Evolutionary conservation across 2,329 filamentous ascomycete genomes (phyloP).

Genomic region (Pleomassaria siparia): DNA sequence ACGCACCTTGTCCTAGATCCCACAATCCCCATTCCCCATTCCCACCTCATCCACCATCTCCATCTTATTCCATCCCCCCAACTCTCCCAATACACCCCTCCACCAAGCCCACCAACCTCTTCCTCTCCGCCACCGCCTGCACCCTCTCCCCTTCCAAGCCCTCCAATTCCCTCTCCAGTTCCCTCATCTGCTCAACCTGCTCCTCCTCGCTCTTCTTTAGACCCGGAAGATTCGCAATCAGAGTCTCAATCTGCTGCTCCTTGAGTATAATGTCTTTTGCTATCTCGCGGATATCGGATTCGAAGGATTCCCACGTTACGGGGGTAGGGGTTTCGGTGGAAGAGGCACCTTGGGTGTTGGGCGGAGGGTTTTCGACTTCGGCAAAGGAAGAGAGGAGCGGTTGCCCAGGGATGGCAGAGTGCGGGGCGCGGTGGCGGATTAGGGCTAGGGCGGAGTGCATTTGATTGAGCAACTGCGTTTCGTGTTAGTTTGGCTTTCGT

Average conservation of each 20-base stretch:
- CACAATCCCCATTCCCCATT: neutral
- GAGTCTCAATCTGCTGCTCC: constrained; percentile 78
- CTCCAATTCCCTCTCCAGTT: constrained; percentile 47
- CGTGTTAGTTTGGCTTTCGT: neutral
- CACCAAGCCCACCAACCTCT: constrained; percentile 47
- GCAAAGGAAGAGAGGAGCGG: constrained; percentile 39
- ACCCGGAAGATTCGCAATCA: constrained; percentile 75
- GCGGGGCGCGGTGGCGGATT: constrained; percentile 46
- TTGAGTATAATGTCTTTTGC: constrained; percentile 76
- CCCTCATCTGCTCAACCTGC: constrained; percentile 63
- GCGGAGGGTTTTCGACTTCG: constrained; percentile 34
- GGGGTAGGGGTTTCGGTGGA: constrained; percentile 8
- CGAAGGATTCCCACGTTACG: constrained; percentile 53
- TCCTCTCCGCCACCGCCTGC: constrained; percentile 46
- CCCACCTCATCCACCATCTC: neutral
- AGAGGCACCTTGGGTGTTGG: constrained; percentile 16
- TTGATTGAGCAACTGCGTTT: constrained; percentile 48
- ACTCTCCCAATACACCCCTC: constrained; percentile 50
- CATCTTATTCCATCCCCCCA: constrained; percentile 18
- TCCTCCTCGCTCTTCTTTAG: constrained; percentile 76
- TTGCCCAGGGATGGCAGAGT: constrained; percentile 46
- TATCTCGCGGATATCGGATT: constrained; percentile 69
- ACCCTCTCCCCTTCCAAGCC: constrained; percentile 45
- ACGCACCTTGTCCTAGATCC: neutral
- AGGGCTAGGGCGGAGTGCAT: constrained; percentile 51